phyloP scores from a whole-genome alignment of 108 stramenopile species.

The Cyclotella kingstonii region DNA sequence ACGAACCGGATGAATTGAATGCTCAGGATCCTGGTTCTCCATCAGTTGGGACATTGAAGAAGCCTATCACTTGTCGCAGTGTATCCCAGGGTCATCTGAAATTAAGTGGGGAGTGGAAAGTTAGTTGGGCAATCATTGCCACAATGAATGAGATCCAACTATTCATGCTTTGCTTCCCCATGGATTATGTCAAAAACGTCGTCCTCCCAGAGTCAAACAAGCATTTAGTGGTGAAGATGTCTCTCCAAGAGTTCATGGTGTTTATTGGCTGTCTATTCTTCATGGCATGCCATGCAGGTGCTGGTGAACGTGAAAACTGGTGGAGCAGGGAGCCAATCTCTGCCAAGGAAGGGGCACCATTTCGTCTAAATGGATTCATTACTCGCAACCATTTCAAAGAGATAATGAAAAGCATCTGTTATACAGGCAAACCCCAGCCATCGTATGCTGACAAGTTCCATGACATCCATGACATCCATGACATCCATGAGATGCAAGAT shows the following conservation, averaged over 20 bases:
- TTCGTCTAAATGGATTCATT: constrained; percentile 11
- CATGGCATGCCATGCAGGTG: constrained; percentile 17
- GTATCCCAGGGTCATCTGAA: not conserved
- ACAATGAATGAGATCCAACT: constrained; percentile 3
- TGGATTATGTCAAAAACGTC: constrained; percentile 13
- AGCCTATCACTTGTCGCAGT: constrained; percentile 5
- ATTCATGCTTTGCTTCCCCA: too few relatives aligned
- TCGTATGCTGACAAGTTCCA: constrained; percentile 15
- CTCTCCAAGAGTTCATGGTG: too few relatives aligned
- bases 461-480: too few relatives aligned
- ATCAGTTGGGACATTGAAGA: not conserved
- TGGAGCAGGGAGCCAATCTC: constrained; percentile 3
- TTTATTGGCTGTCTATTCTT: constrained; percentile 21
- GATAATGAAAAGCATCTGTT: constrained; percentile 1
- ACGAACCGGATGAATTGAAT: constrained; percentile 10
- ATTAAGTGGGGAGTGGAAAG: not conserved
- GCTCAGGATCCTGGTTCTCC: not conserved
- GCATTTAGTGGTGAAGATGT: not conserved
- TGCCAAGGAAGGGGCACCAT: constrained; percentile 1
- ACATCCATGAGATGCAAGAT: constrained; percentile 18
- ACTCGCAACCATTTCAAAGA: not conserved
- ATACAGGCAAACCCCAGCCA: constrained; percentile 4
- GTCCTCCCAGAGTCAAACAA: constrained; percentile 6
- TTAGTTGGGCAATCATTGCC: constrained; percentile 3
- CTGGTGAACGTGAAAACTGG: constrained; percentile 6